These are phyloP conservation scores for Aureobasidium subglaciale DNA, from an alignment of 2,329 filamentous ascomycete species.

Conservation along the genomic window DNA sequence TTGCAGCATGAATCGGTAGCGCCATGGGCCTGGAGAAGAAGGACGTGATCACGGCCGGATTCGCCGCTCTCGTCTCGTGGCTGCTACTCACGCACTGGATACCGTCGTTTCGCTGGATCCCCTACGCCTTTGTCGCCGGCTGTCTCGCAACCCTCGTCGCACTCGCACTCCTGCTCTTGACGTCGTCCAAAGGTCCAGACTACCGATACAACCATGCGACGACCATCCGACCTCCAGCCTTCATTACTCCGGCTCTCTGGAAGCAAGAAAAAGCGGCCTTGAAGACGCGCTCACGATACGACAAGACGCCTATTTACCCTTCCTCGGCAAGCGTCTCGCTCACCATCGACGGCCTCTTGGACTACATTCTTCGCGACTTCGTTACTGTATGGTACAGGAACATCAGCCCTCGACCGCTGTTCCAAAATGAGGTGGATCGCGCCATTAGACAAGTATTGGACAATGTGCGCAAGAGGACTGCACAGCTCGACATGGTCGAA, in stretches of 20 bases:
- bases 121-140: slow-evolving; percentile 74
- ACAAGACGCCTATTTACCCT: slow-evolving; percentile 62
- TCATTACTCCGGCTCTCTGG: slow-evolving; percentile 48
- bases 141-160: slow-evolving; percentile 48
- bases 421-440: slow-evolving; percentile 80
- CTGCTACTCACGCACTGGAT: slow-evolving; percentile 76
- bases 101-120: slow-evolving; percentile 73
- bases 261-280: slow-evolving; percentile 60
- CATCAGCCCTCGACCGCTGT: slow-evolving; percentile 74
- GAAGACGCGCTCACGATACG: slow-evolving; percentile 59
- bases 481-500: slow-evolving; percentile 75
- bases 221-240: slow-evolving; percentile 26
- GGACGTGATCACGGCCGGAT: slow-evolving; percentile 61
- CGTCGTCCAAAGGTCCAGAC: slow-evolving; percentile 54
- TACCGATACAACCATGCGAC: slow-evolving; percentile 47
- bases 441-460: slow-evolving; percentile 66
- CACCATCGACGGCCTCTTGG: slow-evolving; percentile 71
- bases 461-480: slow-evolving; percentile 63
- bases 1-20: not conserved
- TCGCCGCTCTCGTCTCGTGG: slow-evolving; percentile 78
- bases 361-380: slow-evolving; percentile 73
- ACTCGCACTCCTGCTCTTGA: slow-evolving; percentile 52
- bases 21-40: slow-evolving; percentile 63
- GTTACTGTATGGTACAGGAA: slow-evolving; percentile 80
- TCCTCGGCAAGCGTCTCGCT: slow-evolving; percentile 70